Evolutionary conservation across 1,284 basidiomycete species (phyloP).

Genomic region (Rhodotorula mucilaginosa): DNA sequence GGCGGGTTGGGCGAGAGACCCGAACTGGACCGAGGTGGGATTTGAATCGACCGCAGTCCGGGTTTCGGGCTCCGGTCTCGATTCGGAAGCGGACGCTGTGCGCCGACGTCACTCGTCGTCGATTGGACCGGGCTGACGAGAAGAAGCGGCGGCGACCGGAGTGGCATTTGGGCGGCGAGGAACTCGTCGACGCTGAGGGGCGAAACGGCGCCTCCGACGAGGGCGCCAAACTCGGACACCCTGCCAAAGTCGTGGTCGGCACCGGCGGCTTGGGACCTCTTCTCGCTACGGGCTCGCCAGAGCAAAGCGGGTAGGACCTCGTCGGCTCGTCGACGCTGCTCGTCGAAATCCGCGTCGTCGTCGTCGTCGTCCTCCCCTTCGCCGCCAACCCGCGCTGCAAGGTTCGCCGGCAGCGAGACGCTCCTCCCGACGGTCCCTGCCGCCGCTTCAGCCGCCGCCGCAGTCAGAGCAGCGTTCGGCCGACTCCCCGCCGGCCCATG

Average conservation of each 20-base stretch:
- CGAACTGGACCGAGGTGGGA: background rate
- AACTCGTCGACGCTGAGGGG: constrained; percentile 4
- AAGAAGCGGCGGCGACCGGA: background rate
- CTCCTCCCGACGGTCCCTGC: background rate
- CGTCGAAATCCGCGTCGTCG: background rate
- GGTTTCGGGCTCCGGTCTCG: background rate
- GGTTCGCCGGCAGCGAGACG: constrained; percentile 10
- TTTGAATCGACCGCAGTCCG: background rate
- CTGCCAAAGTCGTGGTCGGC: too few relatives aligned
- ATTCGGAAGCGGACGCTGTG: too few relatives aligned
- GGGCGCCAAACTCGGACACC: background rate
- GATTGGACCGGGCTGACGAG: background rate
- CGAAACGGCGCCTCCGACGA: background rate
- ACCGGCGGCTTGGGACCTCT: too few relatives aligned
- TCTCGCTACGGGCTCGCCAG: background rate
- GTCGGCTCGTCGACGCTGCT: background rate
- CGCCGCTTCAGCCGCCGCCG: background rate
- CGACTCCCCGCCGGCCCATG: constrained; percentile 4
- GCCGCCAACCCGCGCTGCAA: background rate
- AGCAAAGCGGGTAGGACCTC: background rate
- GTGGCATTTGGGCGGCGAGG: background rate
- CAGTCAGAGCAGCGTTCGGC: background rate
- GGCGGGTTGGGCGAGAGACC: background rate
- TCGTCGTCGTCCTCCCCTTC: background rate
- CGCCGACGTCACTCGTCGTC: background rate